phyloP scores from a whole-genome alignment of 176 grass and related monocot species.

The Pontederia paniculata region DNA sequence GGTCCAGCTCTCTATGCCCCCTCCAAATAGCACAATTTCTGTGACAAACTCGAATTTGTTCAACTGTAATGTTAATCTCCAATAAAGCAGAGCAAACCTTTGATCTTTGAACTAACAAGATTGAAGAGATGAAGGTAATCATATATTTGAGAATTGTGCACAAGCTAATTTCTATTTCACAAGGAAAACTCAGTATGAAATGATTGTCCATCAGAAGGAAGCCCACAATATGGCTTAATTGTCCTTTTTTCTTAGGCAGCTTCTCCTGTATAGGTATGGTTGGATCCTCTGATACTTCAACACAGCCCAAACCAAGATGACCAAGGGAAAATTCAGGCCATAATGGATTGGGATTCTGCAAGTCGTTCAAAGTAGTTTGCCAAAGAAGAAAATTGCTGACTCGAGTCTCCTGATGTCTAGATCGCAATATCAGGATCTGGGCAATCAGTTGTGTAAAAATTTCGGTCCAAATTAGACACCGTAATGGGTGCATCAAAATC shows the following conservation, averaged over 20 bases:
- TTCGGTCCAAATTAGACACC: conserved; percentile 42
- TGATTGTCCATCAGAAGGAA: too few relatives aligned
- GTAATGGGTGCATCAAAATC: conserved; percentile 28
- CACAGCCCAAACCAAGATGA: conserved; percentile 46
- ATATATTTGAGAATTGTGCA: too few relatives aligned
- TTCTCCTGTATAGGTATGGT: conserved; percentile 36
- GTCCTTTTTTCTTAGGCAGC: conserved; percentile 25
- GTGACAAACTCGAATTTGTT: too few relatives aligned
- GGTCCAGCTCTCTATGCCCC: too few relatives aligned
- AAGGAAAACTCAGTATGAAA: neutral
- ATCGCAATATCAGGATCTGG: conserved; percentile 66
- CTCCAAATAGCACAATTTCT: too few relatives aligned
- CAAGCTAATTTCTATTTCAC: too few relatives aligned
- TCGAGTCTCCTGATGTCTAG: conserved; percentile 50
- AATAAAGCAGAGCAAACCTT: too few relatives aligned
- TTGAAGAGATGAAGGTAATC: too few relatives aligned
- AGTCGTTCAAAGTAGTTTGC: conserved; percentile 56
- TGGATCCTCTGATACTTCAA: conserved; percentile 51
- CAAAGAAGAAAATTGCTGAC: conserved; percentile 81
- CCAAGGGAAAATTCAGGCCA: conserved; percentile 66
- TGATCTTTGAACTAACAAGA: too few relatives aligned
- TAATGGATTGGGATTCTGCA: conserved; percentile 47
- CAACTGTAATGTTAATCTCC: too few relatives aligned
- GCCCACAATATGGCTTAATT: too few relatives aligned
- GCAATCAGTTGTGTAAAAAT: conserved; percentile 42